Conservation (phyloP, 352 stramenopile species). For the Globisporangium megalacanthum region DNA sequence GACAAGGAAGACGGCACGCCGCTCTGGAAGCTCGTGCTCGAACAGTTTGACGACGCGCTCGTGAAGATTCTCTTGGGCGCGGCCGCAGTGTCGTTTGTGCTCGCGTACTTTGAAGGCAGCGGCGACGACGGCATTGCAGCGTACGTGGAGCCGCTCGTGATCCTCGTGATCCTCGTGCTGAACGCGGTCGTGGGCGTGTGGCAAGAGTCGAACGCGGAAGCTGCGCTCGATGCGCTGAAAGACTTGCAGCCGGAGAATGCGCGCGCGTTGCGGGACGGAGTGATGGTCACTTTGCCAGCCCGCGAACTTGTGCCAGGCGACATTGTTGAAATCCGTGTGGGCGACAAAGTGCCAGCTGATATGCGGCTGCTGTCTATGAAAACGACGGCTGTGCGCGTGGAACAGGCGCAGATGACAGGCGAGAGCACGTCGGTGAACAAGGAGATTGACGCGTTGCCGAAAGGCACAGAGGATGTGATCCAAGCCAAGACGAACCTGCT, state of each 20-base stretch:
- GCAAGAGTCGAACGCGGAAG: conserved; percentile 93
- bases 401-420: conserved; percentile 97
- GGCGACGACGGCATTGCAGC: conserved; percentile 79
- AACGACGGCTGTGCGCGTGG: conserved; percentile 91
- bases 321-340: conserved; percentile 94
- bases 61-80: conserved; percentile 98
- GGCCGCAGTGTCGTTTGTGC: conserved; percentile 91
- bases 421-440: conserved; percentile 94
- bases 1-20: conserved; percentile 87
- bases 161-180: conserved; percentile 95
- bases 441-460: conserved; percentile 69
- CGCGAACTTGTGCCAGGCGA: conserved; percentile 95
- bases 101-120: conserved; percentile 91
- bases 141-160: conserved; percentile 97
- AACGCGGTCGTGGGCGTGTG: conserved; percentile 97
- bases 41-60: conserved; percentile 99
- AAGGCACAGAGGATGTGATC: conserved; percentile 72
- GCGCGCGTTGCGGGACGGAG: conserved; percentile 82
- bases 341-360: conserved; percentile 97
- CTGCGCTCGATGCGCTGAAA: conserved; percentile 94
- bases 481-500: conserved; percentile 96
- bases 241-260: conserved; percentile 92
- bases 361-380: conserved; percentile 93
- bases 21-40: conserved; percentile 93
- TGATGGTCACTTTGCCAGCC: conserved; percentile 81